phyloP scores from a whole-genome alignment of 306 rosid genomes.

The Rosa rugosa region DNA sequence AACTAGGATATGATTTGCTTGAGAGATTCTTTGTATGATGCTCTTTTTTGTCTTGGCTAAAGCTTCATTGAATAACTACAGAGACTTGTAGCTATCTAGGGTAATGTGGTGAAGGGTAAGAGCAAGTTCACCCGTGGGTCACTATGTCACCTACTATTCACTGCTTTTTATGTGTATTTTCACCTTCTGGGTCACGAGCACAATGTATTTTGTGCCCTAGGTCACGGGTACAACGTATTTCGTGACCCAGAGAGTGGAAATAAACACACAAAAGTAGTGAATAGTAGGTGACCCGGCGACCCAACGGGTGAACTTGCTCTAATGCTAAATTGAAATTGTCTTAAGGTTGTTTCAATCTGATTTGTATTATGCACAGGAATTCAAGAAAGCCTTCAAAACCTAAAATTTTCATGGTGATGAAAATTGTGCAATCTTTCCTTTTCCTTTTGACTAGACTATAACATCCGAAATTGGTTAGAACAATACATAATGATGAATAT shows the following conservation, averaged over 20 bases:
- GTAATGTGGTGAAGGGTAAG: not conserved
- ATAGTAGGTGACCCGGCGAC: no score
- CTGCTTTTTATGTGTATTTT: no score
- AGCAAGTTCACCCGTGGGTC: no score
- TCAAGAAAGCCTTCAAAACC: not conserved
- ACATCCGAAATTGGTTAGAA: not conserved
- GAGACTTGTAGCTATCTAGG: not conserved
- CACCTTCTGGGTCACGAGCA: no score
- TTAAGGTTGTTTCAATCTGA: not conserved
- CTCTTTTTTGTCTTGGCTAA: no score
- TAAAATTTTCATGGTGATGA: not conserved
- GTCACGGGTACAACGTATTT: no score
- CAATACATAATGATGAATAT: not conserved
- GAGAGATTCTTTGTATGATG: not conserved
- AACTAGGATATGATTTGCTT: slow-evolving; percentile 8
- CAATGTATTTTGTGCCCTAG: no score
- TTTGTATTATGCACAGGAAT: not conserved
- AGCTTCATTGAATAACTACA: not conserved
- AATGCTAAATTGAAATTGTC: not conserved
- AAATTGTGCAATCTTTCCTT: not conserved
- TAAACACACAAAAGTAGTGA: no score
- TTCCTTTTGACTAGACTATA: not conserved
- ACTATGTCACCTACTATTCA: no score
- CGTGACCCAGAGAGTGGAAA: no score
- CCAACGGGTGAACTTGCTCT: no score